Percentiles rank a stretch among this genome's conserved stretches.
phyloP scores from a whole-genome alignment of 1,284 basidiomycete genomes.

The Mycosarcoma mackinlayi region DNA sequence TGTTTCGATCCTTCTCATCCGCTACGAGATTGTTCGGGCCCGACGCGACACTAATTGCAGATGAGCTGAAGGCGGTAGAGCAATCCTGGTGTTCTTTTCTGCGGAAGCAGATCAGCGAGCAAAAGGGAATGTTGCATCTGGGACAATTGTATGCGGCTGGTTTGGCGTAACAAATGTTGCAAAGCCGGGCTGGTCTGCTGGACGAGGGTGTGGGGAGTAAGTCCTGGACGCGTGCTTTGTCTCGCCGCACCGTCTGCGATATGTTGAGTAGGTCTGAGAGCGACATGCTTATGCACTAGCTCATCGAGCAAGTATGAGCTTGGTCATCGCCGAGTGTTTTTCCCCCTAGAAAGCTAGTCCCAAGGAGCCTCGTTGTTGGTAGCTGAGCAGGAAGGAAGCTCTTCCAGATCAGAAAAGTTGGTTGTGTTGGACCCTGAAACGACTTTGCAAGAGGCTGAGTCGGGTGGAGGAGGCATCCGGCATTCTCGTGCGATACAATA shows the following conservation, averaged over 20 bases:
- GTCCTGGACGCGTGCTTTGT: conserved; percentile 38
- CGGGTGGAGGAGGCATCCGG: background rate
- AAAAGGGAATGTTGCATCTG: conserved; percentile 59
- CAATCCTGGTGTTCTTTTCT: conserved; percentile 46
- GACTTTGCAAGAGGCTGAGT: background rate
- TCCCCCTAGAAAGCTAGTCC: too few species aligned
- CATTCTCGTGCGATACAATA: conserved; percentile 1
- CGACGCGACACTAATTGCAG: conserved; percentile 12
- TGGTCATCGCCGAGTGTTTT: too few species aligned
- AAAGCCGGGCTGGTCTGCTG: conserved; percentile 30
- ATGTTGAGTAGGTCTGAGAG: conserved; percentile 58
- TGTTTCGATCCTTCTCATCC: conserved; percentile 25
- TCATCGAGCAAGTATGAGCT: background rate
- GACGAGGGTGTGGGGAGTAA: conserved; percentile 29
- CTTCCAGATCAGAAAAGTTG: background rate
- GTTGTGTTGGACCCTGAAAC: conserved; percentile 9
- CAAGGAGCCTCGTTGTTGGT: too few species aligned
- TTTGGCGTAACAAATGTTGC: conserved; percentile 53
- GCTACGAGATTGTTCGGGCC: background rate
- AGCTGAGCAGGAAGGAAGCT: background rate
- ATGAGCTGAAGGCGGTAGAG: conserved; percentile 40
- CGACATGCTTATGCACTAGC: conserved; percentile 13
- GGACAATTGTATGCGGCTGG: conserved; percentile 57
- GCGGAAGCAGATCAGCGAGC: conserved; percentile 57
- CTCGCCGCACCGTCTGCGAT: conserved; percentile 40